These are phyloP conservation scores for Aaosphaeria arxii DNA, from an alignment of 2,329 filamentous ascomycete species.

Conservation along the genomic window DNA sequence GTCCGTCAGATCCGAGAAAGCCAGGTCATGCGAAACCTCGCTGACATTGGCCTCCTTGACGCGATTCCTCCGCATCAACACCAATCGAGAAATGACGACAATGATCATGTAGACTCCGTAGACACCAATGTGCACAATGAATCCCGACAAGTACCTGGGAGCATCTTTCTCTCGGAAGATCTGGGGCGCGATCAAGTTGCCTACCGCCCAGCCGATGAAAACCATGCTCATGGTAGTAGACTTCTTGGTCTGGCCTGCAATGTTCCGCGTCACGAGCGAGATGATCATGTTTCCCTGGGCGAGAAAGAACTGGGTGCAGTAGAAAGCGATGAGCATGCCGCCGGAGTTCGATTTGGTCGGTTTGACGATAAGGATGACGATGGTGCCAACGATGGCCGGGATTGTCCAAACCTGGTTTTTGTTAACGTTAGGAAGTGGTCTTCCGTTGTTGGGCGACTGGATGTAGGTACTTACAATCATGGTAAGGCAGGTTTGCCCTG, in stretches of 20 bases:
- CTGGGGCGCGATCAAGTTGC: conserved; percentile 8
- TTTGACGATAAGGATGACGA: conserved; percentile 15
- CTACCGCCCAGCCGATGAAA: conserved; percentile 8
- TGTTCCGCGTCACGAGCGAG: conserved; percentile 11
- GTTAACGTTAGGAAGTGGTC: neutral
- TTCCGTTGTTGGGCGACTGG: neutral
- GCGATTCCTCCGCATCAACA: conserved; percentile 7
- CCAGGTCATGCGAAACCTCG: conserved; percentile 38
- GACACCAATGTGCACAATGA: conserved; percentile 8
- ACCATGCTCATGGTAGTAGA: conserved; percentile 6
- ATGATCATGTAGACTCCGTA: conserved; percentile 6
- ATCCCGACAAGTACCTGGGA: conserved; percentile 9
- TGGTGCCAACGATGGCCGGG: conserved; percentile 18
- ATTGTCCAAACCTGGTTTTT: neutral
- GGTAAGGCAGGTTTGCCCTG: conserved; percentile 14
- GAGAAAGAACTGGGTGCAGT: conserved; percentile 24
- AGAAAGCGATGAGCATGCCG: conserved; percentile 24
- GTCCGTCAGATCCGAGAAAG: conserved; percentile 60
- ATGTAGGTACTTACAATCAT: conserved; percentile 12
- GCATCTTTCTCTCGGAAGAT: conserved; percentile 12
- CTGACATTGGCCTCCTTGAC: conserved; percentile 1
- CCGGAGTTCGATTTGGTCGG: conserved; percentile 14
- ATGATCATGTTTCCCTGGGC: conserved; percentile 15
- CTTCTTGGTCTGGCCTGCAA: conserved; percentile 17
- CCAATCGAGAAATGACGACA: conserved; percentile 3